Conservation (phyloP, 2,329 filamentous ascomycete species). For the Cercospora sp. region DNA sequence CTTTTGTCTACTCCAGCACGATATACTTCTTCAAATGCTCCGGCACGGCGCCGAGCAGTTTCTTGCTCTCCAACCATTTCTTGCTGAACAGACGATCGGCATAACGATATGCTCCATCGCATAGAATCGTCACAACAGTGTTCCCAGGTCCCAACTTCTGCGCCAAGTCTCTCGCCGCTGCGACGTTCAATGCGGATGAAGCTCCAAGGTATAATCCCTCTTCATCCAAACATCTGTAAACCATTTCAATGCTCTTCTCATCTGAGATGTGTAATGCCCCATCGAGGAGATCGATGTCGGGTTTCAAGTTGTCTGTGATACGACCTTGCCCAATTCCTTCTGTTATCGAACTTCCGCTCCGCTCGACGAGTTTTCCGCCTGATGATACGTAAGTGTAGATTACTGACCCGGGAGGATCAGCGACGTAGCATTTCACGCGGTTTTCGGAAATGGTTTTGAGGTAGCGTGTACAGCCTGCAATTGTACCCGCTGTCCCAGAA, state of each 20-base stretch:
- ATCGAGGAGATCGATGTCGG: conserved; percentile 81
- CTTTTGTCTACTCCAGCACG: conserved; percentile 66
- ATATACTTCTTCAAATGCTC: conserved; percentile 89
- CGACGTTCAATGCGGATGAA: conserved; percentile 91
- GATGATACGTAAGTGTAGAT: conserved; percentile 88
- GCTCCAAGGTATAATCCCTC: conserved; percentile 94
- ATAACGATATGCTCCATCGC: conserved; percentile 96
- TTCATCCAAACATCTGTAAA: conserved; percentile 93
- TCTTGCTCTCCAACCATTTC: conserved; percentile 88
- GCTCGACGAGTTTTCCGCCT: conserved; percentile 80
- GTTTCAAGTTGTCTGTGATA: conserved; percentile 89
- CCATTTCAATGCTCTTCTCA: conserved; percentile 95
- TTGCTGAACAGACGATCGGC: conserved; percentile 89
- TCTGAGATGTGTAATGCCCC: conserved; percentile 82
- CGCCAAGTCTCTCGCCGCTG: conserved; percentile 90
- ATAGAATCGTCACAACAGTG: conserved; percentile 90
- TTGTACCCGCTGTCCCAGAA: conserved; percentile 87
- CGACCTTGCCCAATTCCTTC: conserved; percentile 97
- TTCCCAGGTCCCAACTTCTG: conserved; percentile 84
- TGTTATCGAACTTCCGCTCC: conserved; percentile 84
- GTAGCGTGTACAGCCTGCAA: conserved; percentile 85
- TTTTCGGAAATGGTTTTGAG: conserved; percentile 81
- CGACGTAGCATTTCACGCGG: conserved; percentile 81
- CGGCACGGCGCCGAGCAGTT: conserved; percentile 76
- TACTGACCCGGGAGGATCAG: conserved; percentile 90